Percentiles rank a stretch among this genome's conserved stretches.
Conservation (phyloP, 768 basidiomycete species). For the Ramaria sp. region DNA sequence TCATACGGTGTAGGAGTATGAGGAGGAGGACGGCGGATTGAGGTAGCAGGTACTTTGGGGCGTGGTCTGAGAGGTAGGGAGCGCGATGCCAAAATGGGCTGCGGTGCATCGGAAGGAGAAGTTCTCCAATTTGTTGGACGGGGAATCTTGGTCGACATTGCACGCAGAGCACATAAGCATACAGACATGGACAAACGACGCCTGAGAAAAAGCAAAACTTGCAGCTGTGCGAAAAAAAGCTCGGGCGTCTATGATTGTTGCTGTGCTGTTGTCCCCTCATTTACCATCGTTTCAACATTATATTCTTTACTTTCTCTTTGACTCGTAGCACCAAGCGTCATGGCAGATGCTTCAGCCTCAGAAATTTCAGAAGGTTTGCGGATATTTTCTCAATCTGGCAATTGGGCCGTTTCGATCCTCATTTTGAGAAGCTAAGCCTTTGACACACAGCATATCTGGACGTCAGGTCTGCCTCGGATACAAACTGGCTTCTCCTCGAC, state of each 20-base stretch:
- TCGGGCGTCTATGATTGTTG: not conserved
- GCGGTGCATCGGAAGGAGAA: slow-evolving; percentile 14
- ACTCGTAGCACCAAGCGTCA: slow-evolving; percentile 17
- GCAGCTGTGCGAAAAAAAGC: too few species aligned
- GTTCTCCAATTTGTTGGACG: slow-evolving; percentile 13
- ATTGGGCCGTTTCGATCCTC: slow-evolving; percentile 15
- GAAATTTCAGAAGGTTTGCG: slow-evolving; percentile 60
- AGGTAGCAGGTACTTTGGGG: slow-evolving; percentile 20
- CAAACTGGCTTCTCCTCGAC: slow-evolving; percentile 84
- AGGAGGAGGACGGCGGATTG: slow-evolving; percentile 8
- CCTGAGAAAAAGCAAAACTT: too few species aligned
- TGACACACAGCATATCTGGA: slow-evolving; percentile 88
- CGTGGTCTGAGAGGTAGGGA: not conserved
- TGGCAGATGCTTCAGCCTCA: slow-evolving; percentile 75
- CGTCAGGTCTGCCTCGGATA: slow-evolving; percentile 72
- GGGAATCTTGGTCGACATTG: slow-evolving; percentile 7
- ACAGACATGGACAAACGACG: not conserved
- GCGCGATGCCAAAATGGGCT: slow-evolving; percentile 2
- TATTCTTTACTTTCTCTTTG: not conserved
- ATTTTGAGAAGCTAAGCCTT: slow-evolving; percentile 15
- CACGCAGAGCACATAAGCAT: not conserved
- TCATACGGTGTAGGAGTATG: slow-evolving; percentile 23
- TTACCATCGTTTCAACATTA: not conserved
- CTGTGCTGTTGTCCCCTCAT: not conserved
- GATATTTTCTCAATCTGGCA: slow-evolving; percentile 11